Base-by-base conservation (phyloP, 75 land plant species). In the Ceratopteris richardii region DNA sequence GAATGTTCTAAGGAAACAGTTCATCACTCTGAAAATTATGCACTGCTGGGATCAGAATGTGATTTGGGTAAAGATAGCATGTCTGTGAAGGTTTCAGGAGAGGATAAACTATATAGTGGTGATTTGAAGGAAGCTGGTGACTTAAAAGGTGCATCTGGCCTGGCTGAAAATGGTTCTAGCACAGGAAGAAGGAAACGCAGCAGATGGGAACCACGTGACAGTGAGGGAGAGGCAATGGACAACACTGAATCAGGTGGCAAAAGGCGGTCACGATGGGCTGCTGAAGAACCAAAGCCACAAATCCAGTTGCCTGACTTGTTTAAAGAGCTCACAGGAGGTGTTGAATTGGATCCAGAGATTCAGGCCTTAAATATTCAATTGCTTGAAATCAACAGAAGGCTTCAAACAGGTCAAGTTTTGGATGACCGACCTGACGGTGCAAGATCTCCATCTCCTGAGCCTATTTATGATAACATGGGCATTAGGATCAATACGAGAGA, bases 381-480 rank as follows among this genome's bases (percentile, higher is more conserved):
- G 12, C 0, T 36, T 4, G 63, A 55, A 31, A 63, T 80, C 17
- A 68, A 72, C 22, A 24, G 44, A 44, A 67, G 57, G 51, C 63
- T 80, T 29, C 63, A 72, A 44, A 41, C 31, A 14, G 37, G 54
- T 41, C 59, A 65, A 18, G 28, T 57, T 43, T 21, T 39, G 41
- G 71, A 60, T 50, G 68, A 60, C 25, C 31, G 29, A 12, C 29
- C 52, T 10, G 73, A 71, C 29, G 55, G 25, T 6, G 28, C 44
- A 0, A 60, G 72, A 58, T 78, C 72, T 63, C 77, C 77, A 26
- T 72, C 71, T 44, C 71, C 71, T 14, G 67, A 51, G 43, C 72
- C 77, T 19, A 44, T 65, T 25, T 65, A 65, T 47, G 47, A 74
- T 44, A 51, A 74, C 33, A 31, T 62, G 56, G 74, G 70, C 2